Conservation (phyloP, 2,329 filamentous ascomycete species). For the Macrophomina pseudophaseolina region DNA sequence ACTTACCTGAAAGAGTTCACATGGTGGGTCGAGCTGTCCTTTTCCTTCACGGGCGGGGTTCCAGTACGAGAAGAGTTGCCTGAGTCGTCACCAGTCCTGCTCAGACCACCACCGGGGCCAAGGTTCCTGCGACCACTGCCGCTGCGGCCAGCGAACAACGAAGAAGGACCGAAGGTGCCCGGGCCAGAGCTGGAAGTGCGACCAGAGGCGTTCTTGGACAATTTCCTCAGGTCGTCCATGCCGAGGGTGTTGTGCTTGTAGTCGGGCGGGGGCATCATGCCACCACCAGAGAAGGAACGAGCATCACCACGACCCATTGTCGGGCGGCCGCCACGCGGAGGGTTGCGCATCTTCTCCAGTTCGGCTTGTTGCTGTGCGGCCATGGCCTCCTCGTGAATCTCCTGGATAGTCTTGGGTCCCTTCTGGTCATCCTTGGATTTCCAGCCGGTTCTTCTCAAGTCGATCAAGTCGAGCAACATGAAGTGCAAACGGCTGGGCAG, state of each 20-base stretch:
- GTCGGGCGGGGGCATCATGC: slow-evolving; percentile 72
- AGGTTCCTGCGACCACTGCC: slow-evolving; percentile 82
- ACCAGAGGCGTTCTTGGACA: slow-evolving; percentile 65
- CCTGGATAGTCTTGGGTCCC: slow-evolving; percentile 93
- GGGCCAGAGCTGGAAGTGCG: slow-evolving; percentile 64
- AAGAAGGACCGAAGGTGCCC: slow-evolving; percentile 75
- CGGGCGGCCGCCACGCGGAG: slow-evolving; percentile 69
- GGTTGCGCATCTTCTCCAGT: slow-evolving; percentile 61
- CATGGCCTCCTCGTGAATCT: slow-evolving; percentile 83
- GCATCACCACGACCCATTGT: slow-evolving; percentile 83
- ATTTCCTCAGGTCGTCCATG: slow-evolving; percentile 87
- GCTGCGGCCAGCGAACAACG: slow-evolving; percentile 86
- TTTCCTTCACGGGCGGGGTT: slow-evolving; percentile 75
- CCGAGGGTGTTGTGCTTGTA: slow-evolving; percentile 80
- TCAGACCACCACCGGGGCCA: slow-evolving; percentile 70
- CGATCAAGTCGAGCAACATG: slow-evolving; percentile 94
- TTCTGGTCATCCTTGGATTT: slow-evolving; percentile 87
- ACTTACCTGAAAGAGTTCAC: slow-evolving; percentile 94
- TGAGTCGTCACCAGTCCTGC: slow-evolving; percentile 80
- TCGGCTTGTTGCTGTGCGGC: slow-evolving; percentile 84
- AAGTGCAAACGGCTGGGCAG: slow-evolving; percentile 89
- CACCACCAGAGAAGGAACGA: slow-evolving; percentile 76
- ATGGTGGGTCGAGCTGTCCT: slow-evolving; percentile 66
- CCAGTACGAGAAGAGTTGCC: slow-evolving; percentile 86
- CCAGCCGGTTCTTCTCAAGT: slow-evolving; percentile 81